Base-by-base conservation (phyloP, 2,329 filamentous ascomycete genomes). In the Diaporthe humulicola region DNA sequence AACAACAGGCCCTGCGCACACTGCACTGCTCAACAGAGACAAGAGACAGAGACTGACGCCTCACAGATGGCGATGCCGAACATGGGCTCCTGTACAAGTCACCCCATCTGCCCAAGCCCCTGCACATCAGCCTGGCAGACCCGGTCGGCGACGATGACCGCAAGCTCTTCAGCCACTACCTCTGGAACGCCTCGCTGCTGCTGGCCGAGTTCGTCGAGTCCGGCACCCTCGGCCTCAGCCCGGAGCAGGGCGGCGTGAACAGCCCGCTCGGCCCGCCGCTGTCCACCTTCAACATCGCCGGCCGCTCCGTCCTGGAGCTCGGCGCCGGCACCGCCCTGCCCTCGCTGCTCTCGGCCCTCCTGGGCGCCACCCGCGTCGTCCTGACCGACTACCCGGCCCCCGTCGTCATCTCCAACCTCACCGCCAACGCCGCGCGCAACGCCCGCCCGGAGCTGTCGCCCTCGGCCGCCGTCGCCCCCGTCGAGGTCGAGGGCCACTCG, bases 311-410 rank as follows among this genome's bases (percentile, higher is more conserved):
- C 9, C 80, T 94, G 17, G 93, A 95, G 83, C 82, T 95, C 19
- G 93, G 93, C 28, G 91, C 93, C 78, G 93, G 93, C 81, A 90
- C 88, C 75, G 90, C 86, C 1, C 79, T 91, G 69, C 87, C 88
- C 4, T 88, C 86, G 45, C 85, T 90, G 45, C 82, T 91, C 81
- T 83, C 85, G 4, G 85, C 84, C 0, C 79, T 90, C 33, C 79
- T 88, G 10, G 88, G 88, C 38, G 89, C 88, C 4, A 50, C 76
- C 38, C 78, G 88, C 81, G 88, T 93, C 6, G 85, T 88, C 36
- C 88, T 93, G 33, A 92, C 91, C 19, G 93, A 95, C 82, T 95
- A 94, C 79, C 93, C 93, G 0, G 87, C 92, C 0, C 83, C 86
- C 1, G 85, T 87, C 10, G 87, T 94, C 25, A 82, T 95, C 54